Conservation (phyloP, 2,329 filamentous ascomycete genomes). For the Tothia fuscella region DNA sequence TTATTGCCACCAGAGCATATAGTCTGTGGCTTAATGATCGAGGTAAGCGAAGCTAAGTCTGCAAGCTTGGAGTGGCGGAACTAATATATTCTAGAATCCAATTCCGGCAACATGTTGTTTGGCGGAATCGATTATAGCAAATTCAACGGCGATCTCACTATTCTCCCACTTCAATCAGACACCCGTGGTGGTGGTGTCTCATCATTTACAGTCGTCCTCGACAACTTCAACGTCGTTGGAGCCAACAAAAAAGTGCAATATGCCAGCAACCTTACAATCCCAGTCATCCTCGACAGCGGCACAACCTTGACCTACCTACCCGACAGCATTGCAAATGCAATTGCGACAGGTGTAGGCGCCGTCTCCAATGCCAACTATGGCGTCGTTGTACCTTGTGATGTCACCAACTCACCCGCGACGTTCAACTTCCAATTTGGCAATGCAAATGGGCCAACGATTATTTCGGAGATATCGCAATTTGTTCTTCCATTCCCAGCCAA, state of each 20-base stretch:
- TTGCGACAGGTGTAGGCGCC: constrained; percentile 31
- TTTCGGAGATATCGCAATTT: constrained; percentile 9
- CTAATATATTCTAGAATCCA: constrained; percentile 32
- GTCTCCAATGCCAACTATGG: constrained; percentile 29
- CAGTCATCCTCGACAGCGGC: constrained; percentile 61
- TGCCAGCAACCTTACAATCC: constrained; percentile 23
- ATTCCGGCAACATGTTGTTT: constrained; percentile 61
- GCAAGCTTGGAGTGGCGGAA: neutral
- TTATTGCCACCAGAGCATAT: constrained; percentile 52
- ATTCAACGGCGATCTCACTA: constrained; percentile 51
- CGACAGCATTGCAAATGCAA: constrained; percentile 39
- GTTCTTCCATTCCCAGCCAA: constrained; percentile 10
- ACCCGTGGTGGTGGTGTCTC: constrained; percentile 36
- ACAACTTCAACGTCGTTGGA: constrained; percentile 31
- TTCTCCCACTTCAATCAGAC: constrained; percentile 44
- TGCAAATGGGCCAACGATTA: constrained; percentile 17
- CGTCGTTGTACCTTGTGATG: constrained; percentile 40
- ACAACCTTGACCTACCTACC: constrained; percentile 61
- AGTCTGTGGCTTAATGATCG: constrained; percentile 49
- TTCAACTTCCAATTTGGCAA: constrained; percentile 47
- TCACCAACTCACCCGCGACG: constrained; percentile 35
- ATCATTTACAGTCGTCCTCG: constrained; percentile 38
- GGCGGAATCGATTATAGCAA: constrained; percentile 68
- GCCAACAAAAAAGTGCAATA: constrained; percentile 31
- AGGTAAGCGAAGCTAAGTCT: neutral